Base-by-base conservation (phyloP, 805 yeast species). In the Blastobotrys chiropterorum region DNA sequence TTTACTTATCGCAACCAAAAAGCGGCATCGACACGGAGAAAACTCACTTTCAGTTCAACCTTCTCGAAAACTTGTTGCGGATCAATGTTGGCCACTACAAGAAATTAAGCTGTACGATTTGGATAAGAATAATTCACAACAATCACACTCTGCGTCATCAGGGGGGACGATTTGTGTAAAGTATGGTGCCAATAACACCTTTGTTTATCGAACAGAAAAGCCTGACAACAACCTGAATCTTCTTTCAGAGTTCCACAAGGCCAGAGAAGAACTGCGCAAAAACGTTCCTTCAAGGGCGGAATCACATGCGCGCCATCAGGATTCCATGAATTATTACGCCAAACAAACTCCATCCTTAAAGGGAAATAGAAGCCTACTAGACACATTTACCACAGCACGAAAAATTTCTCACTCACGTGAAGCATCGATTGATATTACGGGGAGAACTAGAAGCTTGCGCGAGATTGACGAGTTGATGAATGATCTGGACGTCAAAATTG, bases 41-140 rank as follows among this genome's bases (percentile, higher is more conserved):
- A 16, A 48, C 11, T 16, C 56, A 56, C 30, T 55, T 43, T 19
- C 49, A 52, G 57, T 31, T 11, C 52, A 46, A 39, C 40, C 43
- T 44, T 65, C 73, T 7, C 69, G 71, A 52, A 69, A 74, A 43
- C 73, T 83, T 21, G 79, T 81, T 39, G 92, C 95, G 1, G 82
- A 81, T 34, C 85, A 85, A 59, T 86, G 92, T 67, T 83, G 90
- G 85, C 85, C 90, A 2, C 68, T 90, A 31, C 72, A 79, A 44
- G 87, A 83, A 40, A 79, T 85, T 7, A 71, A 71, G 16, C 64
- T 83, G 21, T 56, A 67, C 8, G 78, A 77, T 46, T 70, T 75
- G 26, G 49, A 38, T 3, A 34, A 16, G 26, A 31, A 46, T 19
- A 22, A 17, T 5, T 16, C 40, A 11, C 34, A 21, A 14, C 43